These are phyloP conservation scores for Chenopodium formosanum DNA, from an alignment of 148 eudicot species.

Conservation along the genomic window DNA sequence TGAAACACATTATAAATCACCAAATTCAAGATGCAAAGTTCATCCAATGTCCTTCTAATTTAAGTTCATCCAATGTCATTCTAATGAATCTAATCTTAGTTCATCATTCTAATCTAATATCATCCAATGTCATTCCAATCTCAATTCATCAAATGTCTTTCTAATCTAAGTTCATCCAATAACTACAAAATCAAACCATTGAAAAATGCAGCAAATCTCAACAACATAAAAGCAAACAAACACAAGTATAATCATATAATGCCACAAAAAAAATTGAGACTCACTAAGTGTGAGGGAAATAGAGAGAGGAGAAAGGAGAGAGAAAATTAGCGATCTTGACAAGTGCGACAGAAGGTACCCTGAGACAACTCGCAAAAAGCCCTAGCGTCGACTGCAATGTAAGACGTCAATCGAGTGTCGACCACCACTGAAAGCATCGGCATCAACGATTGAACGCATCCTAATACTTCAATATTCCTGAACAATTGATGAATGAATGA, in stretches of 20 bases:
- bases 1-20: background rate
- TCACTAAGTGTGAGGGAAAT: conserved; percentile 1
- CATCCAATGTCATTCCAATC: too few species aligned
- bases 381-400: conserved; percentile 45
- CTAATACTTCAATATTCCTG: conserved; percentile 41
- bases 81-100: too few species aligned
- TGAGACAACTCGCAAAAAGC: conserved; percentile 70
- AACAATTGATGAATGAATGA: background rate
- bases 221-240: too few species aligned
- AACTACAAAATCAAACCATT: background rate
- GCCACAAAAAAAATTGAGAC: conserved; percentile 1
- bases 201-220: background rate
- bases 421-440: conserved; percentile 56
- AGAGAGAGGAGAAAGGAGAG: background rate
- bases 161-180: too few species aligned
- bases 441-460: conserved; percentile 48
- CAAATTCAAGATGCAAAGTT: background rate
- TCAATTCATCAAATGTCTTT: background rate
- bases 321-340: conserved; percentile 48
- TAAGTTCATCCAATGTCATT: background rate
- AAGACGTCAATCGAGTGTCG: conserved; percentile 47
- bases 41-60: background rate
- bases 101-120: background rate
- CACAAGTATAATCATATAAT: background rate
- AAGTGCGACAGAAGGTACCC: conserved; percentile 50